These are phyloP conservation scores for Aspergillus quadricinctus DNA, from an alignment of 2,329 filamentous ascomycete species.

Conservation along the genomic window DNA sequence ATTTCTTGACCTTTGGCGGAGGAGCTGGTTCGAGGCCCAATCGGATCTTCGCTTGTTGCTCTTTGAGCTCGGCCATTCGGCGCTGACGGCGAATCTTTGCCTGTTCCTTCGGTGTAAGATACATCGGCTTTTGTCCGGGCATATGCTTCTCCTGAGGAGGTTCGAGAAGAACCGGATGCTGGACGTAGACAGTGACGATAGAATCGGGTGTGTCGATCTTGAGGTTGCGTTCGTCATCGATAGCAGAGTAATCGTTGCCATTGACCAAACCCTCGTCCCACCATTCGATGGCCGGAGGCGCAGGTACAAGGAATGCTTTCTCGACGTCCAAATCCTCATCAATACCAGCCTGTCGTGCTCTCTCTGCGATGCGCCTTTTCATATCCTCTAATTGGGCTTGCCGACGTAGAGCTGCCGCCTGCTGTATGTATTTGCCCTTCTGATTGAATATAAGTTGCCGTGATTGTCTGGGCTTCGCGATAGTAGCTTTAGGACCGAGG, in stretches of 20 bases:
- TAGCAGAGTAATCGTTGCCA: slow-evolving; percentile 67
- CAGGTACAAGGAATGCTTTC: slow-evolving; percentile 79
- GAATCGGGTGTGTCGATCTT: slow-evolving; percentile 75
- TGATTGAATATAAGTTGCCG: slow-evolving; percentile 84
- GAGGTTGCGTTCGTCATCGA: slow-evolving; percentile 61
- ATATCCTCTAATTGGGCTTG: slow-evolving; percentile 88
- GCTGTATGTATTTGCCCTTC: slow-evolving; percentile 95
- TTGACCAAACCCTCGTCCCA: slow-evolving; percentile 89
- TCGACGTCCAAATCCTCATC: slow-evolving; percentile 87
- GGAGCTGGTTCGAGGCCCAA: slow-evolving; percentile 85
- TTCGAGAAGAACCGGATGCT: slow-evolving; percentile 86
- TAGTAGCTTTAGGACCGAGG: slow-evolving; percentile 54
- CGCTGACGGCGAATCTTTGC: slow-evolving; percentile 85
- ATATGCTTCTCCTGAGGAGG: slow-evolving; percentile 84
- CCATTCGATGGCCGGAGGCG: slow-evolving; percentile 89
- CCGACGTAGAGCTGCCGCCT: slow-evolving; percentile 81
- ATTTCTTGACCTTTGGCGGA: slow-evolving; percentile 93
- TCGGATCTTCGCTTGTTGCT: slow-evolving; percentile 92
- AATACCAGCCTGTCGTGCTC: slow-evolving; percentile 83
- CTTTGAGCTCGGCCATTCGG: slow-evolving; percentile 88
- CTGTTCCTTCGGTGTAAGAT: slow-evolving; percentile 84
- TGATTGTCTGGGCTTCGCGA: slow-evolving; percentile 62
- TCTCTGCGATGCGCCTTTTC: slow-evolving; percentile 87
- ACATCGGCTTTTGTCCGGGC: slow-evolving; percentile 81
- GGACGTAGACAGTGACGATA: slow-evolving; percentile 85